These are phyloP conservation scores for Fusarium scirpi DNA, from an alignment of 2,329 filamentous ascomycete genomes.

Conservation along the genomic window DNA sequence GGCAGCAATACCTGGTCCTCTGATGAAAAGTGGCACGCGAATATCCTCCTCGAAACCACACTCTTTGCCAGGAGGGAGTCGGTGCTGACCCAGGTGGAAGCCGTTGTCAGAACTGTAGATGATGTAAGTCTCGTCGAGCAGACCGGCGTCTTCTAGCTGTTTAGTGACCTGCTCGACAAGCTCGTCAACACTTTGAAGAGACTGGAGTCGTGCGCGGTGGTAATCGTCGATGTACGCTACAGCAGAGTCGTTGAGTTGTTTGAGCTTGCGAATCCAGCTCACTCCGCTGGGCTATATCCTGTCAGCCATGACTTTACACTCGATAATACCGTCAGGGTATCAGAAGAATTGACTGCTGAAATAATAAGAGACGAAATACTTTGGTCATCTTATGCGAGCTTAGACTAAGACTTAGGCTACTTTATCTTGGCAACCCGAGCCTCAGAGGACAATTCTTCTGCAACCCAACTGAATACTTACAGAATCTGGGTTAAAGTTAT, in stretches of 20 bases:
- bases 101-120: slow-evolving; percentile 72
- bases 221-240: slow-evolving; percentile 63
- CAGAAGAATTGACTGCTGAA: too few species aligned
- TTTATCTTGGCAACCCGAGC: too few species aligned
- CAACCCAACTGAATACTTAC: slow-evolving; percentile 48
- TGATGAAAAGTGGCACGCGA: slow-evolving; percentile 67
- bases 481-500: slow-evolving; percentile 74
- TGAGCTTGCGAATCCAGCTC: slow-evolving; percentile 60
- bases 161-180: slow-evolving; percentile 61
- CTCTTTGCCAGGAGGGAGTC: slow-evolving; percentile 68
- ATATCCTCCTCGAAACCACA: slow-evolving; percentile 71
- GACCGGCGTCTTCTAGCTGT: slow-evolving; percentile 62
- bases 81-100: slow-evolving; percentile 70
- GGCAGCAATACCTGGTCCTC: slow-evolving; percentile 64
- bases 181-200: slow-evolving; percentile 68
- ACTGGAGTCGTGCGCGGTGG: slow-evolving; percentile 63
- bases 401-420: too few species aligned
- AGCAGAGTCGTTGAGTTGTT: slow-evolving; percentile 55
- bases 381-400: too few species aligned
- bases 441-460: too few species aligned
- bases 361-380: too few species aligned
- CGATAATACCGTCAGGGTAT: too few species aligned
- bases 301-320: slow-evolving; percentile 2
- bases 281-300: slow-evolving; percentile 50
- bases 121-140: slow-evolving; percentile 72